phyloP scores from a whole-genome alignment of 2,329 filamentous ascomycete genomes.

The Exophiala sp. region DNA sequence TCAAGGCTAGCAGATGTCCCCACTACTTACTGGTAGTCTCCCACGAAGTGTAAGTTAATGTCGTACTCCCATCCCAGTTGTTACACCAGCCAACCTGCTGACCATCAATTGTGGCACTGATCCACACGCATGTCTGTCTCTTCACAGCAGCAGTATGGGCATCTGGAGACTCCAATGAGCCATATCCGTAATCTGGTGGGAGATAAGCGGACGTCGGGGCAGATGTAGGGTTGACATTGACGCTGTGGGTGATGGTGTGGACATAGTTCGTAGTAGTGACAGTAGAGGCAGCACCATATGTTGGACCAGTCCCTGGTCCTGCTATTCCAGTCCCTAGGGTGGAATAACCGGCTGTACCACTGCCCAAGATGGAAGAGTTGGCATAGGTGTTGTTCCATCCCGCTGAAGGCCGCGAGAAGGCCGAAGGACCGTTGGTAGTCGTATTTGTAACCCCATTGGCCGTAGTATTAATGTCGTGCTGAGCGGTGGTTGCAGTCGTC shows the following conservation, averaged over 20 bases:
- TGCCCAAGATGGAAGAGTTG: constrained; percentile 4
- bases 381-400: constrained; percentile 18
- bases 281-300: constrained; percentile 1
- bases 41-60: constrained; percentile 23
- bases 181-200: constrained; percentile 4
- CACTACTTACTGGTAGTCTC: constrained; percentile 23
- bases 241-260: constrained; percentile 8
- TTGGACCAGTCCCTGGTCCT: neutral
- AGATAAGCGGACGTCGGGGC: constrained; percentile 4
- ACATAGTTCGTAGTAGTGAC: constrained; percentile 5
- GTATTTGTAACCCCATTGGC: constrained; percentile 3
- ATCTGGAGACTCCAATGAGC: neutral
- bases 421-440: constrained; percentile 2
- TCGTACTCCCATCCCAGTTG: constrained; percentile 25
- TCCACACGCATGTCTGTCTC: constrained; percentile 28
- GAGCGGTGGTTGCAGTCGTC: neutral
- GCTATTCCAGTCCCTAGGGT: neutral
- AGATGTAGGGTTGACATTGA: constrained; percentile 4
- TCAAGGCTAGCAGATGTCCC: neutral
- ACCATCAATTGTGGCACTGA: constrained; percentile 25
- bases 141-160: constrained; percentile 11
- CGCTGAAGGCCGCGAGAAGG: constrained; percentile 14
- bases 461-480: neutral
- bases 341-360: constrained; percentile 1
- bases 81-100: constrained; percentile 26